Percentiles rank a stretch among this genome's conserved stretches.
These are phyloP conservation scores for Metschnikowia baotianmanensis DNA, from an alignment of 805 yeast genomes.

Conservation along the genomic window DNA sequence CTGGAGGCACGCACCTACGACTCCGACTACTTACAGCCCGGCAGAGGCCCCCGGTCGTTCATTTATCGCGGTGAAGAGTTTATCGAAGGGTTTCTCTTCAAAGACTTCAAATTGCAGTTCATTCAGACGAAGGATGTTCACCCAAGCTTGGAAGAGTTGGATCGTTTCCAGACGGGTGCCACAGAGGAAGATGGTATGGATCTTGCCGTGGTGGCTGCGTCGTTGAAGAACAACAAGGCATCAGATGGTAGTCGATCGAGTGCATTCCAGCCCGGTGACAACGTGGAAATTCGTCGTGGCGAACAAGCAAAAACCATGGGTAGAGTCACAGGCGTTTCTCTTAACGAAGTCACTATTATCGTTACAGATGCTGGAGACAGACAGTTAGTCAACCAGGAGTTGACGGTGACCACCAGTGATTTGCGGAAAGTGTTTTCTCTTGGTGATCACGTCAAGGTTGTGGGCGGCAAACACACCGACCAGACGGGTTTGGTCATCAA, in stretches of 20 bases:
- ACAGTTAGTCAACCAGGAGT: conserved; percentile 50
- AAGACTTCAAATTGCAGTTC: conserved; percentile 80
- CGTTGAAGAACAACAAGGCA: conserved; percentile 56
- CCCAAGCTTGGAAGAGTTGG: conserved; percentile 86
- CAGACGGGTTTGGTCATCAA: conserved; percentile 93
- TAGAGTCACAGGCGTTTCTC: conserved; percentile 63
- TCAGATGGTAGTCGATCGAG: conserved; percentile 28
- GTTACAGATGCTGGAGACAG: conserved; percentile 57
- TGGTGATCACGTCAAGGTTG: conserved; percentile 94
- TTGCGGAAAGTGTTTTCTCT: conserved; percentile 81
- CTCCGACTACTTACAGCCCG: conserved; percentile 65
- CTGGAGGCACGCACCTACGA: conserved; percentile 87
- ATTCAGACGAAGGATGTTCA: conserved; percentile 78
- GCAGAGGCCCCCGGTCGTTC: conserved; percentile 58
- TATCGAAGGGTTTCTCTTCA: conserved; percentile 80
- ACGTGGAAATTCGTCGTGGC: conserved; percentile 87
- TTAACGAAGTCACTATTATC: conserved; percentile 50
- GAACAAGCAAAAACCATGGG: conserved; percentile 92
- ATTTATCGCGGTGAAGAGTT: conserved; percentile 86
- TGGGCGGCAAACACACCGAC: conserved; percentile 86
- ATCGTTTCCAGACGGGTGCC: conserved; percentile 70
- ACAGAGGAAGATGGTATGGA: conserved; percentile 83
- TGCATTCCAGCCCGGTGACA: conserved; percentile 86
- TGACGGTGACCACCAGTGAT: conserved; percentile 80
- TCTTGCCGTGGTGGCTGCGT: conserved; percentile 78